A percentile compares a stretch with the other conserved stretches of the same genome.
phyloP scores from a whole-genome alignment of 495 filamentous ascomycete genomes.

The Pseudoneurospora amorphoporcata region DNA sequence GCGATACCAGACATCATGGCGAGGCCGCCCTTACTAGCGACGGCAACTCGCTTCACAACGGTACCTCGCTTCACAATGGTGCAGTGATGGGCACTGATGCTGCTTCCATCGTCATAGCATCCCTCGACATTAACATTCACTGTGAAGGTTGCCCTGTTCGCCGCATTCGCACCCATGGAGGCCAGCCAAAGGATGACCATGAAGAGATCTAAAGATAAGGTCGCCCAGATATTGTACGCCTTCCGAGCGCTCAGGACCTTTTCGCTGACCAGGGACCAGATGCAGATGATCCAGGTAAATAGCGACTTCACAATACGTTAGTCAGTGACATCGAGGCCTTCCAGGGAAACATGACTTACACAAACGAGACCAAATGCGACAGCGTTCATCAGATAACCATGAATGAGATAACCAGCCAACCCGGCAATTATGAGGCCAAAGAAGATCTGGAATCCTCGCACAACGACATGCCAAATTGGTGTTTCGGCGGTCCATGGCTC shows the following conservation, averaged over 20 bases:
- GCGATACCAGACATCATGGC: constrained; percentile 29
- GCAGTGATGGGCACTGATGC: constrained; percentile 28
- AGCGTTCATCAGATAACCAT: constrained; percentile 29
- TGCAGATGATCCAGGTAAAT: constrained; percentile 34
- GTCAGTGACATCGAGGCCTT: not conserved
- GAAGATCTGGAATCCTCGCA: constrained; percentile 31
- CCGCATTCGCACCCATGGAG: constrained; percentile 34
- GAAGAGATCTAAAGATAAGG: constrained; percentile 33
- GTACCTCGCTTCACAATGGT: constrained; percentile 10
- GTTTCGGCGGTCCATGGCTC: constrained; percentile 10
- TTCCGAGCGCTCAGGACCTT: constrained; percentile 23
- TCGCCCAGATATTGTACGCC: constrained; percentile 37
- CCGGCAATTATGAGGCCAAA: constrained; percentile 27
- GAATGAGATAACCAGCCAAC: constrained; percentile 32
- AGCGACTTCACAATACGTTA: constrained; percentile 21
- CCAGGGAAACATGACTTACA: constrained; percentile 19
- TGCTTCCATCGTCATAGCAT: constrained; percentile 31
- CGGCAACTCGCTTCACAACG: constrained; percentile 17
- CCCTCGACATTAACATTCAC: constrained; percentile 14
- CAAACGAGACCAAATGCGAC: constrained; percentile 24
- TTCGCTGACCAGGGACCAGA: constrained; percentile 32
- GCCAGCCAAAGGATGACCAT: constrained; percentile 40
- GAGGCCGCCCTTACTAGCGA: constrained; percentile 19
- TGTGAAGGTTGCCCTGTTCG: constrained; percentile 28
- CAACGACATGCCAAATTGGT: constrained; percentile 28